A percentile compares a stretch with the other conserved stretches of the same genome.
phyloP scores from a whole-genome alignment of 2,329 filamentous ascomycete species.

The Phaeosphaeriaceae sp. region DNA sequence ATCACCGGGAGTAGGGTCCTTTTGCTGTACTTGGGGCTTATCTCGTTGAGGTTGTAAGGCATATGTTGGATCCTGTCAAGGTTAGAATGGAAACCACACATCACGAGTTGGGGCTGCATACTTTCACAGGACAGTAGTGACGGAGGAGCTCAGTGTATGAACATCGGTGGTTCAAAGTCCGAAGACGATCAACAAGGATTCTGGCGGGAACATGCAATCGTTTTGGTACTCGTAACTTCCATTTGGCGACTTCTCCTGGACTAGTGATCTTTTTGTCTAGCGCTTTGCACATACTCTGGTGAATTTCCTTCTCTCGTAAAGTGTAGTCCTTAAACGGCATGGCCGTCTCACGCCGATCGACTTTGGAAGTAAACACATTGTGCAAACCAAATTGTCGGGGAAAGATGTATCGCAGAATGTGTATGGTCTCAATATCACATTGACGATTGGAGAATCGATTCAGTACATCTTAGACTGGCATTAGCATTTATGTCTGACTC shows the following conservation, averaged over 20 bases:
- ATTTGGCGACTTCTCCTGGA: constrained; percentile 35
- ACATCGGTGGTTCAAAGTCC: constrained; percentile 75
- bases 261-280: constrained; percentile 24
- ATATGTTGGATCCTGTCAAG: constrained; percentile 29
- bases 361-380: constrained; percentile 83
- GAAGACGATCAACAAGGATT: constrained; percentile 71
- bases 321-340: constrained; percentile 87
- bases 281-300: constrained; percentile 33
- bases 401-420: constrained; percentile 91
- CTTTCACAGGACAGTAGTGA: constrained; percentile 76
- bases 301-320: constrained; percentile 82
- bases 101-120: constrained; percentile 8
- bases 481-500: constrained; percentile 22
- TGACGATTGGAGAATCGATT: constrained; percentile 69
- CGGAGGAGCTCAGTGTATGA: constrained; percentile 80
- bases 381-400: constrained; percentile 88
- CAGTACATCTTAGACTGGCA: constrained; percentile 70
- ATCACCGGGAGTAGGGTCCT: neutral
- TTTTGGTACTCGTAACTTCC: constrained; percentile 62
- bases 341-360: constrained; percentile 70
- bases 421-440: constrained; percentile 65
- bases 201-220: constrained; percentile 70
- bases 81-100: constrained; percentile 18
- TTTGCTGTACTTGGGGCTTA: constrained; percentile 27
- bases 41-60: constrained; percentile 37